These are phyloP conservation scores for Magnaporthiopsis rhizophila DNA, from an alignment of 2,329 filamentous ascomycete species.

Conservation along the genomic window DNA sequence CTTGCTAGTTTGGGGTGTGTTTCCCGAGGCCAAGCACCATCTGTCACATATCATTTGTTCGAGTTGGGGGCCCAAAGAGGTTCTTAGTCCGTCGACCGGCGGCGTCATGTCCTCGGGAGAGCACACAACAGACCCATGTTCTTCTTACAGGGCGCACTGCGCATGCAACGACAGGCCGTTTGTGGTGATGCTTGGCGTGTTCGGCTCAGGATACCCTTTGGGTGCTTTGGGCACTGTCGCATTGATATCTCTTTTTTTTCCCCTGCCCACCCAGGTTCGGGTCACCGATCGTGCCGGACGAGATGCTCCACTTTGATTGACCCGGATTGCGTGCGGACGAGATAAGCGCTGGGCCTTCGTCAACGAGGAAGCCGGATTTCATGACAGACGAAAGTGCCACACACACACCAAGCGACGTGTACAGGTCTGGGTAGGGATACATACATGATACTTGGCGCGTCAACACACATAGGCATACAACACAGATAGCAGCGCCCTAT, in stretches of 20 bases:
- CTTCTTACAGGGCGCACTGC: too few species aligned
- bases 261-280: neutral
- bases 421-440: neutral
- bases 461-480: neutral
- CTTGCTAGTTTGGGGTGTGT: neutral
- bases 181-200: neutral
- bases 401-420: neutral
- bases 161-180: neutral
- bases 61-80: neutral
- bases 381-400: neutral
- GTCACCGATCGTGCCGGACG: neutral
- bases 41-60: neutral
- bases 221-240: neutral
- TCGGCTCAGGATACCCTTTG: neutral
- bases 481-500: neutral
- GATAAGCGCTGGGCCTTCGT: neutral
- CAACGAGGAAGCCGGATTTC: neutral
- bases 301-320: neutral
- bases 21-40: neutral
- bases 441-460: too few species aligned
- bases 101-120: neutral
- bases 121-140: neutral
- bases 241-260: neutral
- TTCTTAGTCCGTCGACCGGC: neutral
- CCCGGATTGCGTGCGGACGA: too few species aligned